Evolutionary conservation across 2,329 filamentous ascomycete genomes (phyloP).

Genomic region (Albophoma yamanashiensis): DNA sequence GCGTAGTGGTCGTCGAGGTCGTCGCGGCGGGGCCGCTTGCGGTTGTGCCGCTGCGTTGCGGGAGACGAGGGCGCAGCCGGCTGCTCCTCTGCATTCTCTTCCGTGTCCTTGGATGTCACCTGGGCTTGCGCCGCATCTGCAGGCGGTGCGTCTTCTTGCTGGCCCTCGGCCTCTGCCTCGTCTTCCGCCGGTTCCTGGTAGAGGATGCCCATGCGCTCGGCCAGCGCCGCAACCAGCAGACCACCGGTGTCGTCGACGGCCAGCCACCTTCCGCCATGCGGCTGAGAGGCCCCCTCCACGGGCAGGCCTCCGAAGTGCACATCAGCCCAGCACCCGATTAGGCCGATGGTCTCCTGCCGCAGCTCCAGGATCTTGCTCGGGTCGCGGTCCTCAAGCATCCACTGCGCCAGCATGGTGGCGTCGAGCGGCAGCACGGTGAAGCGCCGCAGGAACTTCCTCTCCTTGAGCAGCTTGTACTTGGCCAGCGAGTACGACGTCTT

Average conservation of each 20-base stretch:
- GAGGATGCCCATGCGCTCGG: constrained; percentile 79
- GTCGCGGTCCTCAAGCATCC: constrained; percentile 72
- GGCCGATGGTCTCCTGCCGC: constrained; percentile 69
- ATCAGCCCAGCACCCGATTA: constrained; percentile 84
- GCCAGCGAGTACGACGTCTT: constrained; percentile 90
- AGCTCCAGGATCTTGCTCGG: constrained; percentile 73
- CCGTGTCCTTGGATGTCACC: background rate
- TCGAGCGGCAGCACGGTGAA: constrained; percentile 83
- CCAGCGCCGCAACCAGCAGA: constrained; percentile 69
- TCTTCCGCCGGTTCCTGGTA: constrained; percentile 30
- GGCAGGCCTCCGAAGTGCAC: constrained; percentile 51
- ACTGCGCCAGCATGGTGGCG: constrained; percentile 63
- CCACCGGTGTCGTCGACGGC: constrained; percentile 83
- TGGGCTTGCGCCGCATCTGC: background rate
- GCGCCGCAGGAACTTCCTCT: constrained; percentile 81
- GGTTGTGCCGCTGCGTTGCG: constrained; percentile 13
- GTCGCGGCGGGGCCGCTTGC: constrained; percentile 21
- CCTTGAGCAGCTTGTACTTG: constrained; percentile 92
- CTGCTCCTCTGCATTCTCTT: background rate
- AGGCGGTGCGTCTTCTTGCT: background rate
- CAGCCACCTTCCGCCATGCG: constrained; percentile 52
- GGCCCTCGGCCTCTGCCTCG: background rate
- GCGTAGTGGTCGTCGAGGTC: constrained; percentile 57
- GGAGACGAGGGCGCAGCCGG: constrained; percentile 5
- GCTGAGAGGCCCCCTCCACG: constrained; percentile 11